A percentile compares a stretch with the other conserved stretches of the same genome.
Evolutionary conservation across 305 asterid species (phyloP).

Genomic region (Fraxinus baroniana): DNA sequence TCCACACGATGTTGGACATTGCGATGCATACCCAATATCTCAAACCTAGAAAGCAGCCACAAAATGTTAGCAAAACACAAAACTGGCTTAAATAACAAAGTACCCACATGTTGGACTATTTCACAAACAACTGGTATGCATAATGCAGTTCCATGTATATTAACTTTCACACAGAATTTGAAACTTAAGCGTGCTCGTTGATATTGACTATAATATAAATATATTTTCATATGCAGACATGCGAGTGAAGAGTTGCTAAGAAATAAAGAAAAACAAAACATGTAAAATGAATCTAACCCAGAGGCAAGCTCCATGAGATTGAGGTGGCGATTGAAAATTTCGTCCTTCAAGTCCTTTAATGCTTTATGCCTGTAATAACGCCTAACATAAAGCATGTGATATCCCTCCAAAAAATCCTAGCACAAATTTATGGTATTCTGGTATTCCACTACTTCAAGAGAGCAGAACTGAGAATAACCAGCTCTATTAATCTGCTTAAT

Average conservation of each 20-base stretch:
- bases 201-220: neutral
- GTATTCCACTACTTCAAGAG: neutral
- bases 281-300: constrained; percentile 58
- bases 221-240: neutral
- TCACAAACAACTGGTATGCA: neutral
- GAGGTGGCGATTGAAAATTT: constrained; percentile 52
- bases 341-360: constrained; percentile 79
- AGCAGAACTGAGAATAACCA: neutral
- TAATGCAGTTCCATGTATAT: neutral
- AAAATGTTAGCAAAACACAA: constrained; percentile 17
- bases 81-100: constrained; percentile 4
- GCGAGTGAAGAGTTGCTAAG: neutral
- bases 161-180: constrained; percentile 6
- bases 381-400: constrained; percentile 13
- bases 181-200: neutral
- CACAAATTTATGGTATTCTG: neutral
- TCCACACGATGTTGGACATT: constrained; percentile 89
- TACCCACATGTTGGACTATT: constrained; percentile 16
- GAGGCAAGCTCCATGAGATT: constrained; percentile 71
- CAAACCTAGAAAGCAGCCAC: constrained; percentile 50
- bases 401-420: constrained; percentile 3
- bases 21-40: constrained; percentile 84
- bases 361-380: constrained; percentile 67
- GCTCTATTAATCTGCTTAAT: constrained; percentile 1
- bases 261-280: neutral